Evolutionary conservation across 176 grass and related monocot genomes (phyloP), one percentile per base, ranked within the genome.

Genomic region (Canna indica): DNA sequence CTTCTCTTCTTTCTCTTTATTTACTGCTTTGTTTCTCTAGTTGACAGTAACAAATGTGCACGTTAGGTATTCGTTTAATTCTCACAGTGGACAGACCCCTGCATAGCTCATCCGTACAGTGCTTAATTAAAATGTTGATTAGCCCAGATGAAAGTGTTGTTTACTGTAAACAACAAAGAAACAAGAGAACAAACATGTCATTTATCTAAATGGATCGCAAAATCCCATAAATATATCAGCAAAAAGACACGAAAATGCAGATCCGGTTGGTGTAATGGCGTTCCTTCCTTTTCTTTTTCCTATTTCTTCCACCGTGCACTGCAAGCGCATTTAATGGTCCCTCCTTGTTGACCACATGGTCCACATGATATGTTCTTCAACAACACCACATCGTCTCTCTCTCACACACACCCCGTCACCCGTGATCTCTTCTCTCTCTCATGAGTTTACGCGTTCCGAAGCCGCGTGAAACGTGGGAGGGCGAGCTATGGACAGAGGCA

Each of bases 391-490:
- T 24, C 34, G 24, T 38, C 38, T 66, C 63, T 39, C 30, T 31
- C 30, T n/a, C n/a, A n/a, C n/a, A n/a, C n/a, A n/a, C n/a, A n/a
- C 15, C 33, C 14, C 16, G 34, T 20, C 35, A 14, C 63, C 63
- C 63, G 33, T 66, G 63, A 66, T 25, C 60, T 16, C 1, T 29
- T 69, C 41, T 28, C 38, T n/a, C 66, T 10, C 17, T 47, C 39
- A 70, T 6, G 16, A 35, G 3, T 26, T 52, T 18, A 38, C 61
- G 6, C 46, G 22, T 28, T 38, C 3, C 8, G 8, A 78, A 70
- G 47, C 67, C 67, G 57, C 67, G 67, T 62, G 6, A 26, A 63
- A 25, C 76, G 3, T 70, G 2, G 76, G 66, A 61, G 25, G 32
- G n/a, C 35, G 48, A 39, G 36, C 52, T 13, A 15, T 24, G 3